Base-by-base conservation (phyloP, 768 basidiomycete species). In the Serendipita sp. region DNA sequence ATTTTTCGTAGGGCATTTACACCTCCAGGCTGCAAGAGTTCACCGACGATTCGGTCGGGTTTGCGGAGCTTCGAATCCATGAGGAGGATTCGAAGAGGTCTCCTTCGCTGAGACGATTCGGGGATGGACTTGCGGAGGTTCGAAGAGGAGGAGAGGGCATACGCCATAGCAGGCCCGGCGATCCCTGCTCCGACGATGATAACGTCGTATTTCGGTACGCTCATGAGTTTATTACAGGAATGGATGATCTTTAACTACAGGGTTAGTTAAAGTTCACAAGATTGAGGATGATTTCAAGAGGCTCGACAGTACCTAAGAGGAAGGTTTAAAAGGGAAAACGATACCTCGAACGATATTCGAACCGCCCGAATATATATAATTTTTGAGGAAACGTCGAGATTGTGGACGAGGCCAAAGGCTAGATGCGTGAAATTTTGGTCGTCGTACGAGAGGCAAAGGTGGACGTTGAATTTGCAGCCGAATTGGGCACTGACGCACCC, bases 31-130 rank as follows among this genome's bases (percentile, higher is more conserved):
- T 99, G 96, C 24, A 99, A 76, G 0, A 98, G 82, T 72, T 99
- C 96, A 26, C 96, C 96, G 34, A 98, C 96, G 67, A 99, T 98
- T 17, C 96, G 81, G 77, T 98, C 92, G 0, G 96, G 96, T 71
- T 91, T 88, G 0, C 86, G 79, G 2, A 98, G 79, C 14, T 94
- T 95, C 11, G 95, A 84, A 73, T 99, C 96, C 62, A 99, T 77
- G 0, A 97, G 75, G 17, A 86, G 86, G 66, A 97, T 84, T 22
- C 83, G 81, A 20, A 92, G 80, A 14, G 86, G 86, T 61, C 75
- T 75, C 20, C 72, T 56, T 43, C 81, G 77, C n/a, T 58, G 53
- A 33, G 20, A 26, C 30, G 22, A 22, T 34, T 58, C 31, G 24
- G 42, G 70, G 65, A 7, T 62, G 67, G 51, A 44, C 31, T 22